Evolutionary conservation across 768 basidiomycete genomes (phyloP), one percentile per base, ranked within the genome.

Genomic region (Panus rudis): DNA sequence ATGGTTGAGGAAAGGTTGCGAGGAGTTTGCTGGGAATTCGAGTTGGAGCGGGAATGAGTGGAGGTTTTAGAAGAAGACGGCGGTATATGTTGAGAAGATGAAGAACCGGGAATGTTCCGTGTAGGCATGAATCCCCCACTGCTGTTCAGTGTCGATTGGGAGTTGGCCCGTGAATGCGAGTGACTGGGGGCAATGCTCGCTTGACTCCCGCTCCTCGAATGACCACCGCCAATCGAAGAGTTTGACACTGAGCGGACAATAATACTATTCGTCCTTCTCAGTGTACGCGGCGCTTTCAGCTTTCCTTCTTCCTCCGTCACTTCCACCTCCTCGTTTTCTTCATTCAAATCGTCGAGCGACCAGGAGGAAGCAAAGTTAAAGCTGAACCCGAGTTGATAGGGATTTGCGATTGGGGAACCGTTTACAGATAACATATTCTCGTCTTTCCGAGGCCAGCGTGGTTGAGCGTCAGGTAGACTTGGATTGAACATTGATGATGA

Each of bases 371-470:
- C n/a, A n/a, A n/a, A n/a, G n/a, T n/a, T n/a, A 17, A 35, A 35
- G 21, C 28, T 72, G 67, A 79, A 56, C 16, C 79, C 81, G 51
- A 81, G 76, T 46, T 79, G 70, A 54, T 81, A 84, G 1, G 87
- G 86, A 57, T 89, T 89, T 14, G 80, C 77, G 14, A 91, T 70
- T 0, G 89, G 89, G 0, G 85, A 88, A 4, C 89, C 89, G 47
- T 92, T 91, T 16, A 84, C 62, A 53, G 86, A 86, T 39, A 90
- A 69, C 76, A 90, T 77, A 54, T 70, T 78, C 61, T 92, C 89
- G 54, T 87, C 78, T 50, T 71, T 76, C 31, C 83, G 75, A 10
- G 85, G 82, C 57, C 81, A 68, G 20, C 87, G 79, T 37, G 81
- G 66, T 37, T 52, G 55, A 4, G 67, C 55, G 4, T 46, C 37